Evolutionary conservation across 176 grass and related monocot species (phyloP).

Genomic region (Neostapfia colusana): DNA sequence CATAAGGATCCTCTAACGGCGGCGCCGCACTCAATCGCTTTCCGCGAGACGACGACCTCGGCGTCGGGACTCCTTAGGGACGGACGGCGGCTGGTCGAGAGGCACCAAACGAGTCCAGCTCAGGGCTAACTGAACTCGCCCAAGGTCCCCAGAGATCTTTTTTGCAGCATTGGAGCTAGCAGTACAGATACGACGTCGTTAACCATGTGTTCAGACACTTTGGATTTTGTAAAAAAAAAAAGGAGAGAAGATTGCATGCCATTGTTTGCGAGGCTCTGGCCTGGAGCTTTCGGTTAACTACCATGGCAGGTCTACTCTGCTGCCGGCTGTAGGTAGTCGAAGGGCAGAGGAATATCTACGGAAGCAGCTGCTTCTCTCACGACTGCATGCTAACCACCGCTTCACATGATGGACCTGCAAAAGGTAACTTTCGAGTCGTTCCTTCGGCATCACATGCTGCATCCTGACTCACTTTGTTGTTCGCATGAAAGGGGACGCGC

Average conservation of each 20-base stretch:
- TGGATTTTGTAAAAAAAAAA: slow-evolving; percentile 17
- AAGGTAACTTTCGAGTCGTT: slow-evolving; percentile 38
- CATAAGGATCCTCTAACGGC: not conserved
- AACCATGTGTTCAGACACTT: not conserved
- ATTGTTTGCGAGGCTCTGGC: not conserved
- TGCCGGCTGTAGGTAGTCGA: not conserved
- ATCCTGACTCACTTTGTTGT: slow-evolving; percentile 19
- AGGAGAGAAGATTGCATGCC: too few relatives aligned
- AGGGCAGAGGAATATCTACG: not conserved
- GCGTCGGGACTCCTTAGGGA: slow-evolving; percentile 10
- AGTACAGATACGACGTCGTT: not conserved
- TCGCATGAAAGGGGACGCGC: not conserved
- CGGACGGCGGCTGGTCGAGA: too few relatives aligned
- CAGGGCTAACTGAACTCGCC: slow-evolving; percentile 23
- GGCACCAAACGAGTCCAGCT: slow-evolving; percentile 7
- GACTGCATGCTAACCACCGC: slow-evolving; percentile 27
- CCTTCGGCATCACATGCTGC: not conserved
- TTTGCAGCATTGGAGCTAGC: not conserved
- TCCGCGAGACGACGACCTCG: not conserved
- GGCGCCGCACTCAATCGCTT: not conserved
- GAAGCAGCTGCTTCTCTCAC: slow-evolving; percentile 23
- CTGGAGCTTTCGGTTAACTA: slow-evolving; percentile 24
- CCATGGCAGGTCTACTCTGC: slow-evolving; percentile 19
- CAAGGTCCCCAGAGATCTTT: slow-evolving; percentile 18
- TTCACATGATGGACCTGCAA: slow-evolving; percentile 31